Base-by-base conservation (phyloP, 768 basidiomycete species). In the Calocera viscosa region DNA sequence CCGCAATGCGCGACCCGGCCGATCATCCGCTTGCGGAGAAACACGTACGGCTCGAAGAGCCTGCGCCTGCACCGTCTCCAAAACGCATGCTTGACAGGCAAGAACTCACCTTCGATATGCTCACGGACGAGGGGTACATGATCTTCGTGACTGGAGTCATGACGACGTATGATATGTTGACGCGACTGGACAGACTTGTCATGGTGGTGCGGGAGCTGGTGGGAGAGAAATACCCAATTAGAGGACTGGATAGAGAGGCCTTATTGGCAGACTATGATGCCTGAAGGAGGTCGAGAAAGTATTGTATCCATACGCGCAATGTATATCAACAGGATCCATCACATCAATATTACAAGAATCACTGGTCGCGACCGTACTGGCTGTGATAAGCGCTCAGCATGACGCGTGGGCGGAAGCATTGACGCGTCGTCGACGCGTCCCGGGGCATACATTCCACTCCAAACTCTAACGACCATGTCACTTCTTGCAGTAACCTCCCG, bases 401-500 rank as follows among this genome's bases (percentile, higher is more conserved):
- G 49, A 49, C 53, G 53, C 53, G 53, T 60, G 26, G 26, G 30
- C 43, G 43, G 43, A 47, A 47, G 43, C 53, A 60, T 60, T 60
- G 53, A 60, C 53, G 53, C 53, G 53, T 60, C 43, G 8, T 24
- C 53, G 53, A 60, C 53, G 53, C 53, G 53, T 60, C 53, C 53
- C 53, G 5, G 14, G 35, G 35, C 35, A 38, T 38, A 38, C 35
- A 38, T 38, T 38, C 35, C 53, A 60, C 10, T 60, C 19, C 26
- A 60, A 26, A 10, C n/a, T 32, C 19, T 16, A 60, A 60, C 53
- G 53, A 60, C 30, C 53, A 60, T 60, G 53, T 19, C 53, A 10
- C 53, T 60, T 26, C 53, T 60, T 5, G 53, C 53, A 11, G 53
- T 60, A 2, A 28, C 53, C 11, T 60, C 53, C 24, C 14, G 53